Evolutionary conservation across 2,329 filamentous ascomycete species (phyloP), one percentile per base, ranked within the genome.

Genomic region (Penicillium occitanis): DNA sequence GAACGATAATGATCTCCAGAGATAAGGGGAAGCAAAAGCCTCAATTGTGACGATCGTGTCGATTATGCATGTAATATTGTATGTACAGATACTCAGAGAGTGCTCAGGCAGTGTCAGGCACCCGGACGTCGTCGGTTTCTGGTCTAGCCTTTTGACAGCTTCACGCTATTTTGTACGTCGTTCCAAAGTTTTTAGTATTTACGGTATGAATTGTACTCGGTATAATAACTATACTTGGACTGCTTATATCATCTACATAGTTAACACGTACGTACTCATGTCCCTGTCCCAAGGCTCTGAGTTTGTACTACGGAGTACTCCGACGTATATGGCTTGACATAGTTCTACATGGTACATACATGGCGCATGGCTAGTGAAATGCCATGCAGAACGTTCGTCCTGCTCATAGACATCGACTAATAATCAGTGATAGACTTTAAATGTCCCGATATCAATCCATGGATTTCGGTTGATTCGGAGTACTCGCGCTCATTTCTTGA

Each of bases 1-100:
- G 51, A 55, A 37, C 5, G 40, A 37, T 57, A 57, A 57, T 37
- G 53, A 57, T 57, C 53, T 37, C 22, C 53, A 57, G 30, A 57
- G 53, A 57, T 57, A 57, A 57, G 53, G 33, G 33, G 30, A 57
- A 22, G 25, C 22, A 25, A 57, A 37, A 57, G 53, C 53, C 53
- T 57, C 53, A 55, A 57, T 57, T 14, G 13, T 22, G 53, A 40
- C 53, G 33, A 55, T 55, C 51, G 17, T 30, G 30, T 55, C 30
- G 51, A 25, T 37, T 22, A 57, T 57, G 51, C 30, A 37, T 57
- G 51, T 33, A 35, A 33, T 33, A 10, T 37, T 3, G 25, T 25
- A 33, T 37, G 22, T 5, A 17, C 11, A 8, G 48, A 30, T 25
- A 25, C 25, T 25, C 25, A 25, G 25, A 25, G 25, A 25, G 25